These are phyloP conservation scores for Fusarium dlaminii DNA, from an alignment of 2,329 filamentous ascomycete species.

Conservation along the genomic window DNA sequence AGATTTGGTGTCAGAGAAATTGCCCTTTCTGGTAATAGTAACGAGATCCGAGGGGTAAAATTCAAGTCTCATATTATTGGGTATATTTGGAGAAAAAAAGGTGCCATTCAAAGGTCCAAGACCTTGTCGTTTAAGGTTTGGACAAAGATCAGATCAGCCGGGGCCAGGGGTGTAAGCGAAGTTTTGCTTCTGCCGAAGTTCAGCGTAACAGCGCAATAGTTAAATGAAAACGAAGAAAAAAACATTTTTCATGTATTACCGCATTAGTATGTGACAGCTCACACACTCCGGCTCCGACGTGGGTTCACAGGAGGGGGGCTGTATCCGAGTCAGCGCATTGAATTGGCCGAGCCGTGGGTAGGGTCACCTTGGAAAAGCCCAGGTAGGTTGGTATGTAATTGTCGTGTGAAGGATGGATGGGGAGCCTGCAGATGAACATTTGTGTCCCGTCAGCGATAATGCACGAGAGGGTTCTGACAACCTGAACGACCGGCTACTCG, in stretches of 20 bases:
- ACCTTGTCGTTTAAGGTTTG: conserved; percentile 31
- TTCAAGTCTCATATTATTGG: not conserved
- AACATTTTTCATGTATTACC: not conserved
- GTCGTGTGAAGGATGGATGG: not conserved
- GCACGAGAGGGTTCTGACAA: not conserved
- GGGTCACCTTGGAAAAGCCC: not conserved
- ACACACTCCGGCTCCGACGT: conserved; percentile 29
- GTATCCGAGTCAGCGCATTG: not conserved
- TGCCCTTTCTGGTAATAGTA: not conserved
- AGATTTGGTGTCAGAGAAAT: not conserved
- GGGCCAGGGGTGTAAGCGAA: conserved; percentile 28
- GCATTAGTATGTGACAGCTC: conserved; percentile 23
- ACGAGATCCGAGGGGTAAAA: conserved; percentile 3
- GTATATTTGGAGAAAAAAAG: not conserved
- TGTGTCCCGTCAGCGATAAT: not conserved
- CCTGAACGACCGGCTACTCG: not conserved
- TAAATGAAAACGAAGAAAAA: not conserved
- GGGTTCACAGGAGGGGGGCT: not conserved
- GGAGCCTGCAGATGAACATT: not conserved
- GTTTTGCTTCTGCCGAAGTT: conserved; percentile 21
- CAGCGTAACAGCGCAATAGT: not conserved
- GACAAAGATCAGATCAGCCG: conserved; percentile 36
- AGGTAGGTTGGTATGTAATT: not conserved
- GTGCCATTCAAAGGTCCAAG: not conserved
- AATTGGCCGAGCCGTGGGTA: not conserved